Evolutionary conservation across 331 rosid genomes (phyloP), one percentile per base, ranked within the genome.

Genomic region (Arachis monticola): DNA sequence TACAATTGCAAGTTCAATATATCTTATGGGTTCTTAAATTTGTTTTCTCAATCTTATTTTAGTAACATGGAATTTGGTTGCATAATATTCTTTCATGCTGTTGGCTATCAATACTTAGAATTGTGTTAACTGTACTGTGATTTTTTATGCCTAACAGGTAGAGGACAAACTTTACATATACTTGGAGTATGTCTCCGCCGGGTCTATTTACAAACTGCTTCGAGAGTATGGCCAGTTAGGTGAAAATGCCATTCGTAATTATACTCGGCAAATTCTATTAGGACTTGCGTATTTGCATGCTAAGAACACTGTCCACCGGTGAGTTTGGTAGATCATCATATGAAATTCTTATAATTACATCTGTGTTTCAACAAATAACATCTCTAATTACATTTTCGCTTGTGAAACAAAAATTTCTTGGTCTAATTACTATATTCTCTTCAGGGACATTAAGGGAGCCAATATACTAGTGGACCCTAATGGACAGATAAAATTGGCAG

Each of bases 391-490:
- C 60, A 74, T 65, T 64, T 30, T 60, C 82, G 83, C 83, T 79
- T 71, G 31, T 60, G 45, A 59, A 50, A 64, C 75, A 79, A 65
- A 32, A 58, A 32, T 70, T 42, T 45, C 64, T 27, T 62, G 62
- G 60, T 70, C 62, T 44, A 55, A 67, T 32, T 22, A 40, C 63
- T 50, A 12, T 42, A 41, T 75, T 79, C 53, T 77, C 65, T 70
- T 74, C 89, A 93, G 97, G 90, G 96, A 93, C 80, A 87, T 93
- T 58, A 90, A 93, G 81, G 98, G 98, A 79, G 98, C 97, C 86
- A 93, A 93, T 81, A 93, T 93, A 85, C 90, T 93, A 35, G 98
- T 89, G 68, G 98, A 93, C 77, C 98, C 98, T 81, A 72, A 73
- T 82, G 97, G 98, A 59, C 84, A 86, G 60, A 91, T 93, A 74